These are phyloP conservation scores for Papilionanthe hybrid DNA, from an alignment of 116 monocot genomes.

Conservation along the genomic window DNA sequence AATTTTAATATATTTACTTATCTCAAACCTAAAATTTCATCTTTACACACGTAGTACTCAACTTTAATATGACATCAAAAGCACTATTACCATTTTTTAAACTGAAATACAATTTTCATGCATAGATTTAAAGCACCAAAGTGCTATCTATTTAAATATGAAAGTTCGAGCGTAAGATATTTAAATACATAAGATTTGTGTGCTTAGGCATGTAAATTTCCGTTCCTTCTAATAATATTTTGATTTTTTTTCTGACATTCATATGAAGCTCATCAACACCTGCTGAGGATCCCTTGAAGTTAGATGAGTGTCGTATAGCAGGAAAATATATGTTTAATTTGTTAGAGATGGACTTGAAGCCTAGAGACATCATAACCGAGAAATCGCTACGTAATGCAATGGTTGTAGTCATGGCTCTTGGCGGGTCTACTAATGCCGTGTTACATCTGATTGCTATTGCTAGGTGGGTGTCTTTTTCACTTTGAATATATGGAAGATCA, in stretches of 20 bases:
- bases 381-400: constrained; percentile 89
- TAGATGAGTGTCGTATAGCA: constrained; percentile 86
- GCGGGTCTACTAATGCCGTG: constrained; percentile 98
- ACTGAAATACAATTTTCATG: no score
- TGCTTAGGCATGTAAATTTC: no score
- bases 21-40: no score
- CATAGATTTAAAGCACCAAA: no score
- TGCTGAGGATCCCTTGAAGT: constrained; percentile 89
- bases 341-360: constrained; percentile 93
- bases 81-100: no score
- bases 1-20: no score
- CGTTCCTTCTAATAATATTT: neutral
- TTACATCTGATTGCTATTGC: constrained; percentile 98
- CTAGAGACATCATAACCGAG: constrained; percentile 86
- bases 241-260: neutral
- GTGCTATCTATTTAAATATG: no score
- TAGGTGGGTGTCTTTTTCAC: constrained; percentile 34
- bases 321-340: constrained; percentile 82
- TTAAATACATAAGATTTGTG: no score
- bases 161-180: neutral
- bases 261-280: constrained; percentile 83
- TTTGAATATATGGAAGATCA: neutral
- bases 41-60: no score
- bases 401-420: constrained; percentile 95
- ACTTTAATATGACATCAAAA: no score